phyloP scores from a whole-genome alignment of 768 basidiomycete species.

The Auriscalpium orientale region DNA sequence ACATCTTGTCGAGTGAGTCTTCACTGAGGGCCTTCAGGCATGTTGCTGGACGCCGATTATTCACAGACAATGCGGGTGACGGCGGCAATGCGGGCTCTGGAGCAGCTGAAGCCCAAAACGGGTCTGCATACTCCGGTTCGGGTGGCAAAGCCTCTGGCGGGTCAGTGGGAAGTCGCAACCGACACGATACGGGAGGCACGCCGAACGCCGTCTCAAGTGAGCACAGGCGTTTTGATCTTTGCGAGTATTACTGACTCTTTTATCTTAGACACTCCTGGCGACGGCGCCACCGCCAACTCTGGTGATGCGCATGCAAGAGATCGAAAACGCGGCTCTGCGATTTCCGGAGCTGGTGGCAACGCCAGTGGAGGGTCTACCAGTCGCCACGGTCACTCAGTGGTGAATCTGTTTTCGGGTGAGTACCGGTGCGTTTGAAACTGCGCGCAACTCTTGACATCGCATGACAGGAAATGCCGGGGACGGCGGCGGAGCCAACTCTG shows the following conservation, averaged over 20 bases:
- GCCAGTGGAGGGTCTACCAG: slow-evolving; percentile 8
- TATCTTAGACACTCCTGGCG: no score
- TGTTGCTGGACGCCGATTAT: background rate
- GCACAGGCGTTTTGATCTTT: background rate
- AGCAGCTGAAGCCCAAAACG: background rate
- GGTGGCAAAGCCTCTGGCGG: background rate
- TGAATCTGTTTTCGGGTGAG: slow-evolving; percentile 11
- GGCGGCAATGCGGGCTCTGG: background rate
- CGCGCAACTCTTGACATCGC: background rate
- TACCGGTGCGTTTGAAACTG: background rate
- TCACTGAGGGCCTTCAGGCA: background rate
- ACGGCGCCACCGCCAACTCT: background rate
- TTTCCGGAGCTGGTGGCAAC: slow-evolving; percentile 11
- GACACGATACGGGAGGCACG: background rate
- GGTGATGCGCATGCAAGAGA: background rate
- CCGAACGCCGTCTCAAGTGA: background rate
- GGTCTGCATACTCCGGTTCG: background rate
- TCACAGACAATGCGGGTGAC: background rate
- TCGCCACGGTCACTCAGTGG: background rate
- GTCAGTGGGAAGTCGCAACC: no score
- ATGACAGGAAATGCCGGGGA: slow-evolving; percentile 13
- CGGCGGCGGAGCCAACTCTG: slow-evolving; percentile 11
- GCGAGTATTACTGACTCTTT: no score
- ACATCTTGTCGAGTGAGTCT: background rate
- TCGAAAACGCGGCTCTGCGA: background rate